Base-by-base conservation (phyloP, 140 eudicot genomes). In the Senecio squalidus region DNA sequence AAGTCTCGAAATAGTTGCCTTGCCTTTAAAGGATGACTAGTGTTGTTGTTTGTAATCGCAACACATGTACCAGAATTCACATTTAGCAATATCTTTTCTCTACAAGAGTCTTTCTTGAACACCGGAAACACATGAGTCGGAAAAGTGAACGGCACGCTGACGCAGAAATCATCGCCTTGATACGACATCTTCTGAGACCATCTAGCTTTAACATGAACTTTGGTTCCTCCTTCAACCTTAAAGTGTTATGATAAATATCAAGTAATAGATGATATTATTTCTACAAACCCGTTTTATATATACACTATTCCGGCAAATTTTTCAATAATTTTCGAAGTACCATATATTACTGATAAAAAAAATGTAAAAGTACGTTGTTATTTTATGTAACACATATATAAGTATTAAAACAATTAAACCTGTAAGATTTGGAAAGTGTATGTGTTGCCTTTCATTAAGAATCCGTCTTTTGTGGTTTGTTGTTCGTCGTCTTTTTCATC, bases 221-320 rank as follows among this genome's bases (percentile, higher is more conserved):
- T 59, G 29, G 84, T 71, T 58, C 98, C 98, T 11, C 98, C 98
- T 45, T 92, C 96, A 38, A 92, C 84, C 98, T 91, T 47, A 36
- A 1, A 4, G 11, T 62, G 33, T 36, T 25, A 43, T 34, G n/a
- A 43, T 9, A 17, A 46, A 22, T 22, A 44, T 31, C 34, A 64
- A 47, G 22, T 6, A 22, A 4, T 25, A 50, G 24, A 18, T 50
- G 21, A 25, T 25, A 0, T 43, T 4, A 43, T 7, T 18, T 44
- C n/a, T n/a, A n/a, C n/a, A n/a, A n/a, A n/a, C n/a, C n/a, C n/a
- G n/a, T n/a, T n/a, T n/a, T n/a, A n/a, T n/a, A n/a, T n/a, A n/a
- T n/a, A n/a, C n/a, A n/a, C n/a, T n/a, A n/a, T n/a, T n/a, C n/a
- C n/a, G n/a, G n/a, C n/a, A n/a, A n/a, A n/a, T n/a, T n/a, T n/a